Evolutionary conservation across 768 basidiomycete species (phyloP).

Genomic region (Lactarius deliciosus): DNA sequence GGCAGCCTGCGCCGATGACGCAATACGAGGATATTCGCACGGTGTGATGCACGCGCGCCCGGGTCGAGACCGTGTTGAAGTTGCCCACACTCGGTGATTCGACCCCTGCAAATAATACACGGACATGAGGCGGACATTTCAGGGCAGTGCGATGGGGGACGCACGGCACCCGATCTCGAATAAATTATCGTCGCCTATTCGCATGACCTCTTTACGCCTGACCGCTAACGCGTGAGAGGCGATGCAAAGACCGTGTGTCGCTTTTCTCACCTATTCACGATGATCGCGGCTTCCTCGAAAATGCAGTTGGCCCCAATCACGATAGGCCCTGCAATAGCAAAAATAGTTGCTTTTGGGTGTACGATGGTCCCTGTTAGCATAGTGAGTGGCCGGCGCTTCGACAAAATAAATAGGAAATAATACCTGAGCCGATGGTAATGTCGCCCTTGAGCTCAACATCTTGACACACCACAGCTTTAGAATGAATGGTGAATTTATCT

Average conservation of each 20-base stretch:
- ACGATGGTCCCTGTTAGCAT: conserved; percentile 67
- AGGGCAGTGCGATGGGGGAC: conserved; percentile 36
- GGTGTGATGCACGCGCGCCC: conserved; percentile 79
- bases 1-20: conserved; percentile 76
- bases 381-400: not conserved
- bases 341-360: conserved; percentile 92
- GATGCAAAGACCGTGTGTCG: conserved; percentile 15
- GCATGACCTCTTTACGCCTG: conserved; percentile 82
- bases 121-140: conserved; percentile 13
- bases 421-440: conserved; percentile 87
- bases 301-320: conserved; percentile 86
- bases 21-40: conserved; percentile 79
- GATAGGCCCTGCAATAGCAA: conserved; percentile 88
- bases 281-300: conserved; percentile 86
- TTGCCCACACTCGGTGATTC: conserved; percentile 84
- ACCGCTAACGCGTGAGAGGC: conserved; percentile 3
- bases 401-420: not conserved
- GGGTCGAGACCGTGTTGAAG: conserved; percentile 83
- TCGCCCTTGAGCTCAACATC: conserved; percentile 95
- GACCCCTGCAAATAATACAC: conserved; percentile 53
- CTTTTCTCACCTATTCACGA: conserved; percentile 72
- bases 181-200: conserved; percentile 89
- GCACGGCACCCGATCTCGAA: conserved; percentile 93
- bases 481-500: conserved; percentile 87
- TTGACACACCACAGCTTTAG: conserved; percentile 87